Evolutionary conservation across 1,284 basidiomycete species (phyloP).

Genomic region (Ceratobasidium sp.): DNA sequence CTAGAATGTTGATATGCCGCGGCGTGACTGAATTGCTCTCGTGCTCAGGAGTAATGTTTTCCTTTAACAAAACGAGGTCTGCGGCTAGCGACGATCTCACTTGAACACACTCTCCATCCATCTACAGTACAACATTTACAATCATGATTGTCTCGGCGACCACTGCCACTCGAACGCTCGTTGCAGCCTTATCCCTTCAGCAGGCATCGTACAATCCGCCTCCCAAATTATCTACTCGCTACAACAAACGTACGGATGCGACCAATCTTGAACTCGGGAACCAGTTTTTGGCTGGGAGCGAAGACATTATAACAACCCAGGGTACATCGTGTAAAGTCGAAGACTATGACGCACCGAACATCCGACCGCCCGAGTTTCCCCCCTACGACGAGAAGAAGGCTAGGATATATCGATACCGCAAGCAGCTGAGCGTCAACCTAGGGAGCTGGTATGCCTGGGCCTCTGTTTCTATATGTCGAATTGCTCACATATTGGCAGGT

Average conservation of each 20-base stretch:
- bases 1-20: not conserved
- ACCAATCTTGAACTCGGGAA: not conserved
- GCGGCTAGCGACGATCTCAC: not conserved
- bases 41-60: not conserved
- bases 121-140: not conserved
- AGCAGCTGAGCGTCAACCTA: constrained; percentile 65
- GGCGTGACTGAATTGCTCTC: not conserved
- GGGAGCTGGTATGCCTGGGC: constrained; percentile 67
- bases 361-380: constrained; percentile 26
- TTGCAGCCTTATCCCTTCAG: not conserved
- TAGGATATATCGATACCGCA: constrained; percentile 46
- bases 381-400: constrained; percentile 46
- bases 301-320: not conserved
- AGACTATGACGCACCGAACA: not conserved
- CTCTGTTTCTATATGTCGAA: not conserved
- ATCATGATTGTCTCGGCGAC: not conserved
- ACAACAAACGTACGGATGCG: not conserved
- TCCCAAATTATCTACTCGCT: not conserved
- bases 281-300: not conserved
- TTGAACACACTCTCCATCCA: not conserved
- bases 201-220: constrained; percentile 1
- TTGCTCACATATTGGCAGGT: constrained; percentile 62
- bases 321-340: not conserved
- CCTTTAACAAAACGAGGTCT: not conserved
- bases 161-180: not conserved